phyloP scores from a whole-genome alignment of 208 protist genomes.

The Acanthamoeba lenticulata region DNA sequence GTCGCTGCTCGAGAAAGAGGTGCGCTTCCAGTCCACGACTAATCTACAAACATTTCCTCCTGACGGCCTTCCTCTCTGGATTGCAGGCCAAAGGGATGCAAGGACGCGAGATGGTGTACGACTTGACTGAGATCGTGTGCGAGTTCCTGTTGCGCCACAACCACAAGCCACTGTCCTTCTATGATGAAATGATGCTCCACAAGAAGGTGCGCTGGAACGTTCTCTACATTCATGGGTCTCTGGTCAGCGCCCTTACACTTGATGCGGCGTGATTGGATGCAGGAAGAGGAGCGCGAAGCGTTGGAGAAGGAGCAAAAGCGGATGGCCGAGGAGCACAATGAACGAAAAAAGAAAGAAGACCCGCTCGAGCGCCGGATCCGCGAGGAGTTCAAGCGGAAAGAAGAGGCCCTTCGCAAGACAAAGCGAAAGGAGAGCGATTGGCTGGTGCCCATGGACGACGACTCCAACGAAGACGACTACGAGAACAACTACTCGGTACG shows the following conservation, averaged over 20 bases:
- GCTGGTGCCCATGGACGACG: slow-evolving; percentile 30
- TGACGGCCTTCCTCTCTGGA: background rate
- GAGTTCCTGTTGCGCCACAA: slow-evolving; percentile 36
- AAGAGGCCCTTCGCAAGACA: slow-evolving; percentile 17
- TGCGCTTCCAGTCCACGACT: background rate
- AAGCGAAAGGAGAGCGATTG: slow-evolving; percentile 34
- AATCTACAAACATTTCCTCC: background rate
- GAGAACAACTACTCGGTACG: background rate
- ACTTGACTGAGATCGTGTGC: background rate
- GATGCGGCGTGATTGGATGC: background rate
- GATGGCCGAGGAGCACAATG: background rate
- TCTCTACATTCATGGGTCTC: too few species aligned
- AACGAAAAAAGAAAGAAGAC: background rate
- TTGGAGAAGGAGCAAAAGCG: slow-evolving; percentile 48
- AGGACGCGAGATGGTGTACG: slow-evolving; percentile 35
- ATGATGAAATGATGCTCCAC: slow-evolving; percentile 56
- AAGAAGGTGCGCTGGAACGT: too few species aligned
- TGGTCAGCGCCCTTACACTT: background rate
- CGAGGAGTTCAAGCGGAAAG: slow-evolving; percentile 50
- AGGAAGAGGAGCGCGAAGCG: slow-evolving; percentile 2
- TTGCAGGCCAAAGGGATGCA: slow-evolving; percentile 16
- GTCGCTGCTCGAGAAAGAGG: background rate
- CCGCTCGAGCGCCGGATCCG: slow-evolving; percentile 9
- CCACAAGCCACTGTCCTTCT: slow-evolving; percentile 53
- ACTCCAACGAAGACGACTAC: background rate